Evolutionary conservation across 2,329 filamentous ascomycete genomes (phyloP), one percentile per base, ranked within the genome.

Genomic region (Paecilomyces sp.): DNA sequence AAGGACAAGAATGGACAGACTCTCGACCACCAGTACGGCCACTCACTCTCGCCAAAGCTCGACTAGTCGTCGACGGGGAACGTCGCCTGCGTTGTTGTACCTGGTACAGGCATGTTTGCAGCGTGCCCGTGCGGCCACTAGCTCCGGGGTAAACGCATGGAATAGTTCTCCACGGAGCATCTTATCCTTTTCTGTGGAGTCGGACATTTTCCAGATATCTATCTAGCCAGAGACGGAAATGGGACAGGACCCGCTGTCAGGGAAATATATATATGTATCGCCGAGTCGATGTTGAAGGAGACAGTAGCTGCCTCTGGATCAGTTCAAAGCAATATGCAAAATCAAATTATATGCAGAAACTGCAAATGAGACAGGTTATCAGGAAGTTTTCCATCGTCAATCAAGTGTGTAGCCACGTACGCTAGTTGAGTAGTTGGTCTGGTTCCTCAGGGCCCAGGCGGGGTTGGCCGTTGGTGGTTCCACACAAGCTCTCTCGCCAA

Each of bases 111-210:
- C 88, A 33, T 77, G 73, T 51, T 80, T 80, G 72, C 88, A 90
- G 13, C 85, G 80, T n/a, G 77, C 76, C 18, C 90, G 83, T 47
- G 82, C 86, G 0, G 82, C 84, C 1, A 83, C 74, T 3, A 94
- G 76, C 34, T 88, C 83, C 0, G 89, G 87, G 0, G 84, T 84
- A 68, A 92, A 92, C 51, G 88, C 85, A 66, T 86, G 83, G 73
- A 91, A 92, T 11, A 93, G 81, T 70, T 93, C 86, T 55, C 88
- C 88, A 13, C 80, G 78, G 55, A 77, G 74, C 87, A 90, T 91
- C 57, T 72, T 76, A 47, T 75, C 67, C 60, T 63, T 70, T 58
- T 75, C 70, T 6, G 69, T 68, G 12, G 59, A 58, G 15, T 62
- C 56, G 3, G 61, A 56, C 62, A 66, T 70, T n/a, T 22, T 60